Evolutionary conservation across 257 asterid species (phyloP).

Genomic region (Eucommia ulmoides): DNA sequence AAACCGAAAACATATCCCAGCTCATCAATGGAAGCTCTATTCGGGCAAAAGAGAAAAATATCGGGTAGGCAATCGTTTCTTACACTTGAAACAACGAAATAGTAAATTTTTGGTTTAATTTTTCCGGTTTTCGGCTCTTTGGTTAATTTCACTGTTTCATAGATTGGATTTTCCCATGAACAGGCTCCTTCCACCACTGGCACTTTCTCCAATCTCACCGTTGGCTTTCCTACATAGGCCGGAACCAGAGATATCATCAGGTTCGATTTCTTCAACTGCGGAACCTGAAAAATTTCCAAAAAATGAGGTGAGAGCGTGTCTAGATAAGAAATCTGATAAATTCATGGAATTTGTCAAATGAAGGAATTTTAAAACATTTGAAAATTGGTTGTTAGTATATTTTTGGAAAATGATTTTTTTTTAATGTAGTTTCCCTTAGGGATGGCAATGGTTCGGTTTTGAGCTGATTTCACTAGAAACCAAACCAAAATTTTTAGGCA

Average conservation of each 20-base stretch:
- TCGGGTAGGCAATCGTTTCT: conserved; percentile 4
- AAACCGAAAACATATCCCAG: conserved; percentile 4
- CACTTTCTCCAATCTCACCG: conserved; percentile 63
- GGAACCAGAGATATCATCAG: conserved; percentile 77
- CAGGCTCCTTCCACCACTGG: conserved; percentile 66
- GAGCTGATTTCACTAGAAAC: no score
- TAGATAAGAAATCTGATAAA: no score
- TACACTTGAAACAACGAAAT: conserved; percentile 41
- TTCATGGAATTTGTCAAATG: no score
- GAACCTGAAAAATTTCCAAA: conserved; percentile 39
- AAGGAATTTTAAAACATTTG: no score
- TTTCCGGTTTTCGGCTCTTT: conserved; percentile 75
- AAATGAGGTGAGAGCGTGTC: no score
- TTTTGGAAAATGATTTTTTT: no score
- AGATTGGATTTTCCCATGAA: conserved; percentile 75
- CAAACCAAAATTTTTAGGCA: no score
- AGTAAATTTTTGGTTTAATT: conserved; percentile 70
- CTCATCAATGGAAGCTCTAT: neutral
- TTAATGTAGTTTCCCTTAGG: no score
- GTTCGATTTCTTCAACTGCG: conserved; percentile 50
- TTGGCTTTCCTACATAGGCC: conserved; percentile 74
- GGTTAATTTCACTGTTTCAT: conserved; percentile 65
- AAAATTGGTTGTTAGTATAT: no score
- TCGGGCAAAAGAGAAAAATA: neutral
- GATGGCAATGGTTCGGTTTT: no score